Evolutionary conservation across 2,329 filamentous ascomycete species (phyloP).

Genomic region (Monosporascus ibericus): DNA sequence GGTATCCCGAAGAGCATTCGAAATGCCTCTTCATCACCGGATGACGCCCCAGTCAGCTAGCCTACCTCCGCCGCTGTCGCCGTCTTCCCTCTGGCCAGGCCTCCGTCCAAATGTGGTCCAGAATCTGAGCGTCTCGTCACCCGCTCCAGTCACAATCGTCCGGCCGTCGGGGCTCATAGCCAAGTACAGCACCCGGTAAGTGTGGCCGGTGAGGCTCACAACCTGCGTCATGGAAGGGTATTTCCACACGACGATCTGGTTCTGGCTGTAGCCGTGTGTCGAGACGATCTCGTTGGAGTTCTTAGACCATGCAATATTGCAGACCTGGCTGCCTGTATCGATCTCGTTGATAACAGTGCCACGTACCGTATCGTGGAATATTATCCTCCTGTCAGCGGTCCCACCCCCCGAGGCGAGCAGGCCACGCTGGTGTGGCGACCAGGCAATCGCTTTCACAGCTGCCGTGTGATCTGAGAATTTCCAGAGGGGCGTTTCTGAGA

Average conservation of each 20-base stretch:
- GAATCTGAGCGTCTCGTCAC: constrained; percentile 92
- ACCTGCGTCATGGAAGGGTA: constrained; percentile 98
- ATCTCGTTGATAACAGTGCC: constrained; percentile 77
- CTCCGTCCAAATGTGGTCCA: constrained; percentile 94
- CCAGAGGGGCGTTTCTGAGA: constrained; percentile 85
- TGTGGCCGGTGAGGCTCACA: constrained; percentile 90
- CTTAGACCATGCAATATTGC: constrained; percentile 94
- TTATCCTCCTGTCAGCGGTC: constrained; percentile 91
- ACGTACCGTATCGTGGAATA: constrained; percentile 95
- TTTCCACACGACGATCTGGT: constrained; percentile 99
- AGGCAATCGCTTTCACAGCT: constrained; percentile 94
- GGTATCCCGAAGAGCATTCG: no score
- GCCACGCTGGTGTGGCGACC: constrained; percentile 93
- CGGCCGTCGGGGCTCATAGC: constrained; percentile 96
- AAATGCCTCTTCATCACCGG: constrained; percentile 38
- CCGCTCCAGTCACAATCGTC: constrained; percentile 89
- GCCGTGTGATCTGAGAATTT: constrained; percentile 94
- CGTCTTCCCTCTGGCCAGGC: constrained; percentile 64
- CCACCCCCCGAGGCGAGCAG: constrained; percentile 93
- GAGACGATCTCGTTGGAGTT: constrained; percentile 97
- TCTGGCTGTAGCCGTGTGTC: constrained; percentile 95
- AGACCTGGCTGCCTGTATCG: constrained; percentile 97
- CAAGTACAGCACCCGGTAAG: constrained; percentile 90
- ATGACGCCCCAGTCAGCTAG: constrained; percentile 81
- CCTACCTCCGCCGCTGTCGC: constrained; percentile 51